Conservation (phyloP, 2,329 filamentous ascomycete species). For the Aspergillus pseudoglaucus region DNA sequence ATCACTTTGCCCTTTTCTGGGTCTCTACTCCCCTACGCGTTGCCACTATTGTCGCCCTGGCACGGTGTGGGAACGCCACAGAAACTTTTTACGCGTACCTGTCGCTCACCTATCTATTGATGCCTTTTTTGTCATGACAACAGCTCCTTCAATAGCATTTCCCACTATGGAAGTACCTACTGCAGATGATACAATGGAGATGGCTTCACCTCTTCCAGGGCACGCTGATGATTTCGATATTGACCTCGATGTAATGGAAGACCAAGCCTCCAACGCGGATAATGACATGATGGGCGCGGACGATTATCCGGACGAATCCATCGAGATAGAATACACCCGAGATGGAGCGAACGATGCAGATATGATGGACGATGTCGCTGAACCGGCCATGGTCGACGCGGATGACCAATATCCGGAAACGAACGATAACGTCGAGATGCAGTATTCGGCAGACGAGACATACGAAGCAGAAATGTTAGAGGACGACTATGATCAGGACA, state of each 20-base stretch:
- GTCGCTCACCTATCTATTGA: not conserved
- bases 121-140: constrained; percentile 27
- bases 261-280: constrained; percentile 54
- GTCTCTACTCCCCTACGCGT: not conserved
- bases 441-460: constrained; percentile 21
- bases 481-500: constrained; percentile 31
- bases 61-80: constrained; percentile 11
- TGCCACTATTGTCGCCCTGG: not conserved
- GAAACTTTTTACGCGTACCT: constrained; percentile 13
- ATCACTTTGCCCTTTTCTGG: constrained; percentile 3
- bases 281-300: constrained; percentile 38
- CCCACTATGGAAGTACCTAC: constrained; percentile 31
- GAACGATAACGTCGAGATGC: constrained; percentile 24
- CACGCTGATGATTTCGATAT: constrained; percentile 51
- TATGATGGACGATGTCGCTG: constrained; percentile 41
- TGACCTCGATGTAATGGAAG: constrained; percentile 52
- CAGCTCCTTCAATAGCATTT: constrained; percentile 23
- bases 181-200: constrained; percentile 40
- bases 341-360: constrained; percentile 38
- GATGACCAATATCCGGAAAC: constrained; percentile 23
- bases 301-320: constrained; percentile 27
- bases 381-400: constrained; percentile 33
- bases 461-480: constrained; percentile 38
- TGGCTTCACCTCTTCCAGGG: constrained; percentile 34
- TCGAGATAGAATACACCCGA: constrained; percentile 24